phyloP scores from a whole-genome alignment of 139 green algal species.

The Closterium sp. region DNA sequence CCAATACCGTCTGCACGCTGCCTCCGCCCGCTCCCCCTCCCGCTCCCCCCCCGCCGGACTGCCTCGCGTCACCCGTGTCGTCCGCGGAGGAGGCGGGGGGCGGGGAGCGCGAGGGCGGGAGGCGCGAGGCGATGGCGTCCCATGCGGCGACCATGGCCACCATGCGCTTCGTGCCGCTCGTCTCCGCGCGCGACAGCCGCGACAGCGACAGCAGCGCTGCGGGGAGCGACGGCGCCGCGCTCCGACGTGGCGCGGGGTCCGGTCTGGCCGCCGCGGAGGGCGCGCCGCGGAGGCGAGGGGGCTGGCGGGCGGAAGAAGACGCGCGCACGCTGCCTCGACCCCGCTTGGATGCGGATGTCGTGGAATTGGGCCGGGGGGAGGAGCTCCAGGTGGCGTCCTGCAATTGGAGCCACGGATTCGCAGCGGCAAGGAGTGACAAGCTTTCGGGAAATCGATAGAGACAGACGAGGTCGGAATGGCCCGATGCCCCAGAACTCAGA shows the following conservation, averaged over 20 bases:
- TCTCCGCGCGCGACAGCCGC: background rate
- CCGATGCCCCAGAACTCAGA: no score
- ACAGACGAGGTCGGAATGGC: no score
- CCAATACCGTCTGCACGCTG: conserved; percentile 54
- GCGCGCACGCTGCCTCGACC: background rate
- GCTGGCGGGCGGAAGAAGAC: background rate
- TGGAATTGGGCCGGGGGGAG: background rate
- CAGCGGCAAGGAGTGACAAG: no score
- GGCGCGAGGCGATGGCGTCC: conserved; percentile 34
- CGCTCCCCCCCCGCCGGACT: background rate
- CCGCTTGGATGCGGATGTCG: background rate
- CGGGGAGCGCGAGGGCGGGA: background rate
- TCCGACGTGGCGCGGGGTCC: background rate
- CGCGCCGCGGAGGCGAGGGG: background rate
- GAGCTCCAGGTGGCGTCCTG: background rate
- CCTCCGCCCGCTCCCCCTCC: background rate
- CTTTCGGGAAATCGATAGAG: background rate
- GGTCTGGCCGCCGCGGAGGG: background rate
- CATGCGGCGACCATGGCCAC: conserved; percentile 54
- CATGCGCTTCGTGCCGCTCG: conserved; percentile 21
- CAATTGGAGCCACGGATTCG: background rate
- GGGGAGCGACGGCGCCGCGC: background rate
- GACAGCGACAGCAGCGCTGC: background rate
- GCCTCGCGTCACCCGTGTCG: no score
- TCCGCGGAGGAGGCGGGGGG: background rate